Base-by-base conservation (phyloP, 805 yeast genomes). In the Lachancea meyersii region DNA sequence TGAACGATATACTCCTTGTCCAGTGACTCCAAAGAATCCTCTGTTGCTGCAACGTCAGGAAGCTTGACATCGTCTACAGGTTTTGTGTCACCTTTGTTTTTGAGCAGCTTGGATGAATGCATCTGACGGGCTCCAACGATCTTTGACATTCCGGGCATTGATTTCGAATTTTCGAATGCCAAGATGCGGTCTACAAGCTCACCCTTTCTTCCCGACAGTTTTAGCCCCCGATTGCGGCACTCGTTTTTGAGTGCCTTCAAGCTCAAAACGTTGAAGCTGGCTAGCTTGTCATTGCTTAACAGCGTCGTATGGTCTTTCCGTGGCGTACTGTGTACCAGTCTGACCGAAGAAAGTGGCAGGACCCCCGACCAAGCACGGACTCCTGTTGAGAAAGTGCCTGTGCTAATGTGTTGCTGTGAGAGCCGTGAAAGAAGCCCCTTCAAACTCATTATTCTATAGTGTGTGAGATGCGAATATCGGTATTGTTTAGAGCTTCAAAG, bases 171-270 rank as follows among this genome's bases (percentile, higher is more conserved):
- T 22, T 61, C 64, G 41, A 47, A 48, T 5, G 54, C 47, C 22
- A 55, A 39, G 19, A 61, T 56, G 42, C 71, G 58, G 8, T 61
- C 54, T 20, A 80, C 68, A 19, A 81, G 61, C 23, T 81, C 86
- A 8, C 71, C 59, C 53, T 81, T 81, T 38, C 70, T 69, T 11
- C 88, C 88, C n/a, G 76, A 63, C 0, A 79, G 72, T 51, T 73
- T 77, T 46, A 81, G 58, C 0, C 85, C 84, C 47, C 81, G 70
- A 44, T 64, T 65, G 44, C 75, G 73, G 56, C 86, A 79, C 55
- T 80, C 86, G 40, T 57, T 58, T 54, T 76, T 79, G 50, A 81
- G 67, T 1, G 76, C 68, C 41, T 74, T 72, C 31, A 80, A 63
- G 33, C 76, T 76, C 75, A 79, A 72, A 22, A 62, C 49, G 6